These are phyloP conservation scores for Platanus orientalis DNA, from an alignment of 164 flowering plant genomes.

Conservation along the genomic window DNA sequence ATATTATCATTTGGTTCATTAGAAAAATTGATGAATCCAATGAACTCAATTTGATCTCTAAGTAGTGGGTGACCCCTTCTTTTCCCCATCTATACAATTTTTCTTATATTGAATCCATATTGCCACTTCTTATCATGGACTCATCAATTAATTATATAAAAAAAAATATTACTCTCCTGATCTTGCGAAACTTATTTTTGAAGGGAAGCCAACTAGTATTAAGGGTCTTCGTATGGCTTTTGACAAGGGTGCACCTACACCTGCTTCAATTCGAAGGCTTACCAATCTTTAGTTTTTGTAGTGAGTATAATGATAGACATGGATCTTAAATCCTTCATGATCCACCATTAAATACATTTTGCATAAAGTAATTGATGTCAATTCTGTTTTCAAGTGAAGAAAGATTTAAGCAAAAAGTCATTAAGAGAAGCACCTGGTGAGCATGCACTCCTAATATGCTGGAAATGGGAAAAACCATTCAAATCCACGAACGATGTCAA, in stretches of 20 bases:
- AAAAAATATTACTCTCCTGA: slow-evolving; percentile 82
- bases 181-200: slow-evolving; percentile 50
- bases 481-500: slow-evolving; percentile 54
- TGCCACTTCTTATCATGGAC: background rate
- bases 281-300: slow-evolving; percentile 42
- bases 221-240: slow-evolving; percentile 52
- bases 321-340: background rate
- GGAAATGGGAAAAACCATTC: slow-evolving; percentile 72
- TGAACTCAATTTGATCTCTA: background rate
- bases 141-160: slow-evolving; percentile 8
- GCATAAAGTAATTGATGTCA: background rate
- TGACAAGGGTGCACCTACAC: slow-evolving; percentile 93
- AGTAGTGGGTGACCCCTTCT: too few relatives aligned
- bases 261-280: slow-evolving; percentile 58
- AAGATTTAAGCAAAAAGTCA: slow-evolving; percentile 45
- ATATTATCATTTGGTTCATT: too few relatives aligned
- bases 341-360: background rate
- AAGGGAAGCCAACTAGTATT: slow-evolving; percentile 41
- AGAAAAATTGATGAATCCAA: too few relatives aligned
- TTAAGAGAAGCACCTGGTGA: slow-evolving; percentile 48
- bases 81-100: background rate
- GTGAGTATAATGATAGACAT: slow-evolving; percentile 34
- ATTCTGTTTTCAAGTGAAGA: slow-evolving; percentile 44
- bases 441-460: slow-evolving; percentile 65
- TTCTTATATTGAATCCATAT: background rate